Evolutionary conservation across 108 stramenopile genomes (phyloP), one percentile per base, ranked within the genome.

Genomic region (Nannochloropsis gaditana): DNA sequence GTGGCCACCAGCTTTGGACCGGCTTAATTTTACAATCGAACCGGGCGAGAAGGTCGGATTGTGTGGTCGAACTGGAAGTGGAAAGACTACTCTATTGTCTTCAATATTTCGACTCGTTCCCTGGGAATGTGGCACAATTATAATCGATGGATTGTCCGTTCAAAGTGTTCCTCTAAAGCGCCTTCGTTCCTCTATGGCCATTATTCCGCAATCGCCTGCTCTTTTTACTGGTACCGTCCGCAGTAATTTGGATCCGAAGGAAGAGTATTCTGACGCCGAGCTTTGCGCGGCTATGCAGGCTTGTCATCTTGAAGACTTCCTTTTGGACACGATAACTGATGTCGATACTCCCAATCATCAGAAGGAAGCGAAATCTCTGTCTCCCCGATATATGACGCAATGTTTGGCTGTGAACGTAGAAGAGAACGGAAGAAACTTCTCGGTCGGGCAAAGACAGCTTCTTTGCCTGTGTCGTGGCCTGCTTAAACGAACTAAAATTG

Each of bases 1-100:
- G 8, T 83, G 85, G 17, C 44, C 9, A 10, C 87, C 88, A 9
- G 88, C 87, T 17, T 43, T 89, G 11, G 85, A 41, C 31, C 84
- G 81, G 19, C 86, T 89, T 43, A 85, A 31, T 79, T 82, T 89
- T 10, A 41, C 81, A 84, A 85, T 89, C 8, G 21, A 15, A 41
- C 83, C 80, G 42, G 88, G 87, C 9, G 86, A 89, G 21, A 89
- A 89, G 85, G 88, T 89, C 9, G 89, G 89, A 44, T 42, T 89
- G 42, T 88, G 88, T 42, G 89, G 89, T 31, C 88, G 89, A 83
- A 89, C 87, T 6, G 89, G 89, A 19, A 85, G 87, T 8, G 89
- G 89, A 17, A 89, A 89, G 85, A 89, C 87, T 8, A 88, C 89
- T 42, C 11, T 88, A 83, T 43, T 89, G 42, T 84, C 83, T 82